These are phyloP conservation scores for Fusarium transvaalense DNA, from an alignment of 2,329 filamentous ascomycete genomes.

Conservation along the genomic window DNA sequence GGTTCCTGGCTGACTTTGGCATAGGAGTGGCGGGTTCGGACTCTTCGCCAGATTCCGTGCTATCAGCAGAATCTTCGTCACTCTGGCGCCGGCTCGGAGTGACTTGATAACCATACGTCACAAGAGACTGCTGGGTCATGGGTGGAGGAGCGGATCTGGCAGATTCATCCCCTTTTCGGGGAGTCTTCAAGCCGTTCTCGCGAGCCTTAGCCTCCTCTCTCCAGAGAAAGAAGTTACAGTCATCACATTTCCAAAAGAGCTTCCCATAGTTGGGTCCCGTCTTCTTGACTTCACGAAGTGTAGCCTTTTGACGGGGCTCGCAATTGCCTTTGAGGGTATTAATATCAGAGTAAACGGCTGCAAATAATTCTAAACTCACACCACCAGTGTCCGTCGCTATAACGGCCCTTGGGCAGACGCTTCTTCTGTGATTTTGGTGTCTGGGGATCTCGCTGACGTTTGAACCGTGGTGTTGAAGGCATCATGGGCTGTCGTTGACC, in stretches of 20 bases:
- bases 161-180: conserved; percentile 22
- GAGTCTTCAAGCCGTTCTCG: conserved; percentile 43
- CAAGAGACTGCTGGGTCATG: conserved; percentile 49
- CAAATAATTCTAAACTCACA: conserved; percentile 47
- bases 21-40: conserved; percentile 15
- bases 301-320: conserved; percentile 55
- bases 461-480: conserved; percentile 34
- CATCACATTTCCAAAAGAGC: conserved; percentile 59
- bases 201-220: conserved; percentile 54
- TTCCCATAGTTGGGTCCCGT: conserved; percentile 56
- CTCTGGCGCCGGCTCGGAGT: conserved; percentile 38
- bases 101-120: conserved; percentile 49
- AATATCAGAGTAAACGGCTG: not conserved
- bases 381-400: conserved; percentile 53
- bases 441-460: conserved; percentile 26
- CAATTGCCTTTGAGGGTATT: conserved; percentile 56
- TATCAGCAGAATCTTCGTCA: conserved; percentile 16
- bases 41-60: conserved; percentile 31
- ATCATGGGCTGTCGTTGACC: conserved; percentile 21
- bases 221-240: conserved; percentile 62
- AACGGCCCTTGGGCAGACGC: conserved; percentile 51
- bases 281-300: conserved; percentile 55
- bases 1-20: not conserved
- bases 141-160: conserved; percentile 46
- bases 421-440: conserved; percentile 49